Evolutionary conservation across 2,329 filamentous ascomycete genomes (phyloP).

Genomic region (Calonectria montana): DNA sequence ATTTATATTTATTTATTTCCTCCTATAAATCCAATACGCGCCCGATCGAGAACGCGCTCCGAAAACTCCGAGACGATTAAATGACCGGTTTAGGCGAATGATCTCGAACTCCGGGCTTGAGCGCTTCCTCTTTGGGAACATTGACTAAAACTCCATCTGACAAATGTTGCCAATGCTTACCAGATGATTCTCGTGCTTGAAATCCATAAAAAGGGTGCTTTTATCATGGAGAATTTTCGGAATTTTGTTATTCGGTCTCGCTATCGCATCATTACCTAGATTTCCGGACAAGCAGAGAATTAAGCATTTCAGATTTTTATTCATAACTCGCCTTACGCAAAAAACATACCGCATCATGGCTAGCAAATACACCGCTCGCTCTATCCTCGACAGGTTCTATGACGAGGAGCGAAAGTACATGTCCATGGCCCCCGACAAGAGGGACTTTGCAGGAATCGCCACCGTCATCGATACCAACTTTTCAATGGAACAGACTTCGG

Average conservation of each 20-base stretch:
- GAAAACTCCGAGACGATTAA: neutral
- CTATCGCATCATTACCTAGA: no score
- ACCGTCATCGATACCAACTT: slow-evolving; percentile 40
- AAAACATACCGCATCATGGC: neutral
- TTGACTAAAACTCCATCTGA: neutral
- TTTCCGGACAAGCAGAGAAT: neutral
- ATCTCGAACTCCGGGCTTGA: neutral
- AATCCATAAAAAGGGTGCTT: neutral
- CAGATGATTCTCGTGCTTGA: neutral
- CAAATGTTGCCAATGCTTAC: neutral
- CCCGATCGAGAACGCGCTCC: neutral
- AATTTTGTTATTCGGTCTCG: neutral
- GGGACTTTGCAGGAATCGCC: slow-evolving; percentile 47
- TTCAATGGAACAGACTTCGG: slow-evolving; percentile 46
- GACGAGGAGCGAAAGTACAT: slow-evolving; percentile 49
- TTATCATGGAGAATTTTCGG: neutral
- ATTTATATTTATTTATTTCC: neutral
- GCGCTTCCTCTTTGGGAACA: neutral
- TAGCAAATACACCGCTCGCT: slow-evolving; percentile 35
- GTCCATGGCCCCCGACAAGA: slow-evolving; percentile 40
- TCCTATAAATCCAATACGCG: neutral
- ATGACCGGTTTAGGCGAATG: neutral
- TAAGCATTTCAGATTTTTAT: no score
- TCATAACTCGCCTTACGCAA: neutral
- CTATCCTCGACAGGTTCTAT: slow-evolving; percentile 48